Base-by-base conservation (phyloP, 768 basidiomycete species). In the Amyloporia xantha region DNA sequence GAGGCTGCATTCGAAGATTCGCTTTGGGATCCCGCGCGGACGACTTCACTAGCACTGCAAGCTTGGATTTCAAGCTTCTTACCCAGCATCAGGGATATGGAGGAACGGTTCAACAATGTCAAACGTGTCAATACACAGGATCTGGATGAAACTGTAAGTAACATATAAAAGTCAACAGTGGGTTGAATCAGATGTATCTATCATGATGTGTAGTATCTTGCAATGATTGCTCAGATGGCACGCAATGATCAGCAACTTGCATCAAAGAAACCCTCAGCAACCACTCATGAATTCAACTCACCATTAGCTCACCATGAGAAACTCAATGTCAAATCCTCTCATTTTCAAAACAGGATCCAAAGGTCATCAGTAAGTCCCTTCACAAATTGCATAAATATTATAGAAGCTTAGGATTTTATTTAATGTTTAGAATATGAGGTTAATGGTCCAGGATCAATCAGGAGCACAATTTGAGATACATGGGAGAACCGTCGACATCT, bases 61-160 rank as follows among this genome's bases (percentile, higher is more conserved):
- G 66, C 66, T 1, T 68, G 66, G 66, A 49, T 66, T 0, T 56
- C 59, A 4, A 45, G 36, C 24, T 76, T 73, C 47, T 51, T 82
- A 5, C 60, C 71, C 2, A 62, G 54, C 1, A 68, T 71, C 47
- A 64, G 65, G 4, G 70, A 72, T 44, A 75, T 74, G 19, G 66
- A 65, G 37, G 69, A 66, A 45, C 62, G 64, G 3, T 74, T 79
- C 48, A 67, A 62, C 0, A 68, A 68, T 19, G 74, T 74, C 1
- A 54, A 53, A 2, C 67, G 62, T 51, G 73, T 82, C 20, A 64
- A 81, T 53, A 77, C 78, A 1, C 51, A 50, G 6, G 68, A 69
- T 10, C 54, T 75, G 38, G 40, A 55, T 1, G 50, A 59, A 1
- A 52, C 58, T 35, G 78, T 79, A 48, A 36, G 70, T 61, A n/a